These are phyloP conservation scores for Nemophila menziesii DNA, from an alignment of 257 asterid species.

Conservation along the genomic window DNA sequence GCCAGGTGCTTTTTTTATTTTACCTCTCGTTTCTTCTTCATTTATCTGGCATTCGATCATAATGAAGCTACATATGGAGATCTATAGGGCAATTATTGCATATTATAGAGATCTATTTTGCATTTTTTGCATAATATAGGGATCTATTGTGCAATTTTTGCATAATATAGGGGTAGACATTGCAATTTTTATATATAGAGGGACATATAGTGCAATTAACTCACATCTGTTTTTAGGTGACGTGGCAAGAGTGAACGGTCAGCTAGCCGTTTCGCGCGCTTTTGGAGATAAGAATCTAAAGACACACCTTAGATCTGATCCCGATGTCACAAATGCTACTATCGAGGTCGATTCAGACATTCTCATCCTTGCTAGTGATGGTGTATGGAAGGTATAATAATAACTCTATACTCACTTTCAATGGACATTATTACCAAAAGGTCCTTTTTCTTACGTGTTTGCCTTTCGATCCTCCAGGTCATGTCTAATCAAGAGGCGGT, in stretches of 20 bases:
- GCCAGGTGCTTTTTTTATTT: conserved; percentile 47
- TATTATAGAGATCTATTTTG: no score
- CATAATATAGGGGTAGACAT: no score
- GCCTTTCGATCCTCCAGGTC: conserved; percentile 31
- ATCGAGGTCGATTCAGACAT: conserved; percentile 48
- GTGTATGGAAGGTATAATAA: conserved; percentile 69
- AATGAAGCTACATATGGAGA: no score
- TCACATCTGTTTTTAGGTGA: conserved; percentile 58
- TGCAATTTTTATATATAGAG: no score
- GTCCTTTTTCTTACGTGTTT: background rate
- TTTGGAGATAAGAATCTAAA: conserved; percentile 87
- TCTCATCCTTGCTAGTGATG: conserved; percentile 90
- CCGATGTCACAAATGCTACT: conserved; percentile 49
- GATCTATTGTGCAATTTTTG: background rate
- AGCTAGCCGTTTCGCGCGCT: conserved; percentile 88
- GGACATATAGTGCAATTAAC: no score
- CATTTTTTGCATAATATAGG: background rate
- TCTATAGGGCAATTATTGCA: no score
- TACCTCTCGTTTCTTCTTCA: background rate
- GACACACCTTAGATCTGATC: conserved; percentile 69
- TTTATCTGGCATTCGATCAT: background rate
- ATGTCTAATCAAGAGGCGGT: conserved; percentile 91
- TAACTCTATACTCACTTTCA: background rate
- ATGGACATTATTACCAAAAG: background rate
- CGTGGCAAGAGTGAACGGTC: conserved; percentile 84